Evolutionary conservation across 129 eudicot genomes (phyloP), one percentile per base, ranked within the genome.

Genomic region (Tanacetum coccineum): DNA sequence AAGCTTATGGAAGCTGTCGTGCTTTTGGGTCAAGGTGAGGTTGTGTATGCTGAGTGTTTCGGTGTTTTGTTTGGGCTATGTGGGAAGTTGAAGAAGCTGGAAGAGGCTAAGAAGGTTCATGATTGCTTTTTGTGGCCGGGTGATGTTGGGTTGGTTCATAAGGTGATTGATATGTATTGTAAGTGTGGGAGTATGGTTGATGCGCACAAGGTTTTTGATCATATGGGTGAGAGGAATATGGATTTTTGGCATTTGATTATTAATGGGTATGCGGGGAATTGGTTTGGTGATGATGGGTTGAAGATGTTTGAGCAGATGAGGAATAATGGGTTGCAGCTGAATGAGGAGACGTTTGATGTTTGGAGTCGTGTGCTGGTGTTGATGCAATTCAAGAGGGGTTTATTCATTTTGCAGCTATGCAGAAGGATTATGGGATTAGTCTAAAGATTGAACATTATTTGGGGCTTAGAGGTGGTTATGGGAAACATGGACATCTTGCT

Each of bases 361-460:
- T 78, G 4, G 82, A 64, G 19, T 45, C 78, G 13, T 78, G 82
- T 72, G 82, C 78, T 13, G 82, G 21, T 60, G 74, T 74, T 65
- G 82, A 78, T 13, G 78, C 82, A 14, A 51, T 78, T 40, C 74
- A 78, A 59, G 82, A 78, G 28, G 78, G 78, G 30, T 78, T 78
- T 67, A 58, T 78, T 32, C 78, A 71, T 46, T 78, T 78, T 65
- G 82, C 72, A 49, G 55, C 69, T 9, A 78, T 78, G 78, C 70
- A 78, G 64, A 72, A 52, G 5, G 82, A 78, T 42, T 78, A 78
- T 8, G 60, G 73, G 4, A 78, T 78, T 45, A 1, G 28, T 17
- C 82, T 74, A 1, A 73, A 61, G 14, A 51, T 72, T 8, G 65
- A 78, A 49, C 78, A 78, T 3, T 78, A 72, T 64, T 59, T 78